These are phyloP conservation scores for Fusarium ambrosium DNA, from an alignment of 2,329 filamentous ascomycete genomes.

Conservation along the genomic window DNA sequence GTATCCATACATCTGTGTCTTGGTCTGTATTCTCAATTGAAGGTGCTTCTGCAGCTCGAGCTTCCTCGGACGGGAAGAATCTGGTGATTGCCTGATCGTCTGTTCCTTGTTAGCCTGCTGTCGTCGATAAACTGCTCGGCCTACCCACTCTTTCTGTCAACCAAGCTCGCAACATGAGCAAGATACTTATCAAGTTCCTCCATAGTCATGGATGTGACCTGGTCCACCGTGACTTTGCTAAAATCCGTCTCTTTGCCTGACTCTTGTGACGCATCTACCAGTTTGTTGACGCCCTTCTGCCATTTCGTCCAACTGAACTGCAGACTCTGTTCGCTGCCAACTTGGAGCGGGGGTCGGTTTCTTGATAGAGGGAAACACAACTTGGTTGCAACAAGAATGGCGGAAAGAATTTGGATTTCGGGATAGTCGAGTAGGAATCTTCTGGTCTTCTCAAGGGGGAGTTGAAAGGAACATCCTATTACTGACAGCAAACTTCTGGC, in stretches of 20 bases:
- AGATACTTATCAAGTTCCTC: constrained; percentile 77
- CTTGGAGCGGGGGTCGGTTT: constrained; percentile 55
- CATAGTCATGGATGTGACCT: constrained; percentile 73
- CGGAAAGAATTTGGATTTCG: constrained; percentile 78
- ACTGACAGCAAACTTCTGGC: constrained; percentile 60
- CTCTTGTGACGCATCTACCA: constrained; percentile 27
- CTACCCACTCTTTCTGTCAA: constrained; percentile 52
- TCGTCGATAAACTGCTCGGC: too few relatives aligned
- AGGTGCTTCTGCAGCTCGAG: constrained; percentile 28
- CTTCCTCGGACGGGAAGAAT: constrained; percentile 53
- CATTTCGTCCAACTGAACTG: constrained; percentile 80
- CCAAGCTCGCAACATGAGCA: constrained; percentile 53
- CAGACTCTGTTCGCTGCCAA: constrained; percentile 29
- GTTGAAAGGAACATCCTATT: constrained; percentile 67
- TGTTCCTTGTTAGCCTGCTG: constrained; percentile 31
- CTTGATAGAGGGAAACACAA: constrained; percentile 81
- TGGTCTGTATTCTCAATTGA: constrained; percentile 43
- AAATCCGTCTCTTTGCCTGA: constrained; percentile 52
- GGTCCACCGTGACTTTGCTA: constrained; percentile 68
- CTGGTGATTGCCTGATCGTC: constrained; percentile 48
- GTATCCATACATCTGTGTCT: constrained; percentile 43
- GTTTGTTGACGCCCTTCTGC: constrained; percentile 63
- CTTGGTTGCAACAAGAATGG: constrained; percentile 83
- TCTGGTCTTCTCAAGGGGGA: constrained; percentile 62
- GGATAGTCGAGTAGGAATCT: constrained; percentile 72